phyloP scores from a whole-genome alignment of 2,329 filamentous ascomycete genomes.

The Alternaria novae-zelandiae region DNA sequence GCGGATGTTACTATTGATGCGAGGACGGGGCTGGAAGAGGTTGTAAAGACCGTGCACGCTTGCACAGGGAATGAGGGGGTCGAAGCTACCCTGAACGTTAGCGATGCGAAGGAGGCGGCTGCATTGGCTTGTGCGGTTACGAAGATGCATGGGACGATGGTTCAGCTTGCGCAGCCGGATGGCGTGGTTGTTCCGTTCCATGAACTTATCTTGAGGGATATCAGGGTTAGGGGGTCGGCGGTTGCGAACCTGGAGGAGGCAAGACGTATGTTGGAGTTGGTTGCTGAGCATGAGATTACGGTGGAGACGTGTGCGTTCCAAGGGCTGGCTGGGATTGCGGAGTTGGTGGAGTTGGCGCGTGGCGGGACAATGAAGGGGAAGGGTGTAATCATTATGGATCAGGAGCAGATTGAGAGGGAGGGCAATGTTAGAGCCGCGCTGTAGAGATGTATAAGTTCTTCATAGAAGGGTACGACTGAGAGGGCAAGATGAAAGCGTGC shows the following conservation, averaged over 20 bases:
- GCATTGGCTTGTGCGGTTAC: conserved; percentile 62
- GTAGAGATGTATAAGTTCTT: background rate
- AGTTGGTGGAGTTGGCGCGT: background rate
- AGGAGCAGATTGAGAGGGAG: background rate
- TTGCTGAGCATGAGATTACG: background rate
- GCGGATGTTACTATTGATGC: conserved; percentile 47
- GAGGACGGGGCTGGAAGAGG: background rate
- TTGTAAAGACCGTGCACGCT: background rate
- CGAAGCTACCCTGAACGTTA: background rate
- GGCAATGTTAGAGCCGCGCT: background rate
- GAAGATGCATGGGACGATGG: conserved; percentile 63
- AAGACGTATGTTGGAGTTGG: background rate
- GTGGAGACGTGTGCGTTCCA: background rate
- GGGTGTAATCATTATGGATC: background rate
- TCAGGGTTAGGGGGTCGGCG: conserved; percentile 45
- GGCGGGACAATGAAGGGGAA: background rate
- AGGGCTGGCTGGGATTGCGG: background rate
- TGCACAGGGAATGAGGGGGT: background rate
- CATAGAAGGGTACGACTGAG: too few relatives aligned
- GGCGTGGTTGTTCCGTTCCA: conserved; percentile 46
- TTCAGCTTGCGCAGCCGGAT: conserved; percentile 63
- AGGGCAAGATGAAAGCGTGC: too few relatives aligned
- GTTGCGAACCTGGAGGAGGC: background rate
- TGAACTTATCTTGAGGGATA: conserved; percentile 62
- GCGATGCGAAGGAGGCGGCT: conserved; percentile 56